These are phyloP conservation scores for Cystobasidium tubakii DNA, from an alignment of 768 basidiomycete species.

Conservation along the genomic window DNA sequence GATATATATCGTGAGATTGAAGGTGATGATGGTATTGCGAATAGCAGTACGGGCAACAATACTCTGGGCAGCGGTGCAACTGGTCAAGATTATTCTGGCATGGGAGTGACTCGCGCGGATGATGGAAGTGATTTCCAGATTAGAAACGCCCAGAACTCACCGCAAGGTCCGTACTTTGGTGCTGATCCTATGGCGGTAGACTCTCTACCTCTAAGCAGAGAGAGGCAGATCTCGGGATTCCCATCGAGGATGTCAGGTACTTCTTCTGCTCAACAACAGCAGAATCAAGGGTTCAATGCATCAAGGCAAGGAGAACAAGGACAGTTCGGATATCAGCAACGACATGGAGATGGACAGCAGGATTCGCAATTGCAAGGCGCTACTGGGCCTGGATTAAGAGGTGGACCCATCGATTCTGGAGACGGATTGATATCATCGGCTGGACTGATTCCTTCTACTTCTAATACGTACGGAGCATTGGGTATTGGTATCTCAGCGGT, in stretches of 20 bases:
- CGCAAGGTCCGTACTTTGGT: neutral
- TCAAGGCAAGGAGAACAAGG: neutral
- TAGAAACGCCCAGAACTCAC: slow-evolving; percentile 1
- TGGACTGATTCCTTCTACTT: slow-evolving; percentile 40
- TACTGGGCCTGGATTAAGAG: neutral
- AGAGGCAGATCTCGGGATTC: slow-evolving; percentile 56
- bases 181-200: slow-evolving; percentile 12
- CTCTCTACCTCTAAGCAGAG: neutral
- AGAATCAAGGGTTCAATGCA: slow-evolving; percentile 63
- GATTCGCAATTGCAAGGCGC: slow-evolving; percentile 9
- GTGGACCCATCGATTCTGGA: slow-evolving; percentile 32
- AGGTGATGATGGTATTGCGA: slow-evolving; percentile 24
- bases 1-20: slow-evolving; percentile 45
- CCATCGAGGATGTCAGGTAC: slow-evolving; percentile 87
- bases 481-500: slow-evolving; percentile 42
- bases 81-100: neutral
- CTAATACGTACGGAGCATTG: slow-evolving; percentile 45
- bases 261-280: slow-evolving; percentile 62
- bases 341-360: neutral
- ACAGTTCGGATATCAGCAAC: neutral
- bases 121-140: neutral
- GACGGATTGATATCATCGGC: slow-evolving; percentile 38
- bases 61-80: neutral
- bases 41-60: neutral
- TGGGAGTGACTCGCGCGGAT: slow-evolving; percentile 12